Evolutionary conservation across 2,329 filamentous ascomycete species (phyloP), one percentile per base, ranked within the genome.

Genomic region (Fusarium pseudograminearum): DNA sequence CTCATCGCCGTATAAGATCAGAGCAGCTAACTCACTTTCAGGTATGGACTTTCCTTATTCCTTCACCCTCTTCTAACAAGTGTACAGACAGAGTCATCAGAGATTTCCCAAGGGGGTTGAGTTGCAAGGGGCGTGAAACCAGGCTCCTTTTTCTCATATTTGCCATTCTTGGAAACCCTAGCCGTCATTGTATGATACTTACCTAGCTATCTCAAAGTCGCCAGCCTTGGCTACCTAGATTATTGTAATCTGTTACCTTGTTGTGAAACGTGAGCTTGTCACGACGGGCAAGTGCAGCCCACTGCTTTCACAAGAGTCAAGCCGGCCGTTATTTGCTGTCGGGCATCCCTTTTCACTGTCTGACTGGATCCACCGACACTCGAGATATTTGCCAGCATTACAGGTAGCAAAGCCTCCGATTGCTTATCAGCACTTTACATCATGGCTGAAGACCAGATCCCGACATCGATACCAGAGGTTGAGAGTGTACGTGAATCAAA

Each of bases 371-470:
- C 33, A 22, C 15, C 24, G 22, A 14, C 10, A 30, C 53, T 34
- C 42, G 34, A 30, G 26, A 11, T 10, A 45, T 18, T 47, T 20
- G 22, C 28, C 24, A 20, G 28, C 38, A 26, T 31, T 31, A 24
- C 18, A 11, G 11, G 34, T 18, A 18, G 10, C n/a, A 24, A 54
- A 20, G 20, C 14, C 22, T 16, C 7, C 2, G 26, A 26, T 40
- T 54, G 18, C 22, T 34, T 41, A 28, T 46, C n/a, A 16, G 15
- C 5, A 15, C 15, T 22, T 15, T 31, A 18, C 36, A 34, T 20
- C 10, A 73, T 73, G 72, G 61, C 57, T 11, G 62, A 68, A 44
- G 63, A 55, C 16, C 33, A 60, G n/a, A 42, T 71, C 20, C 69
- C 72, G 3, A 67, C 61, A 58, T 54, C 55, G 30, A 54, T 54